These are phyloP conservation scores for Exserohilum rostratum DNA, from an alignment of 2,329 filamentous ascomycete species.

Conservation along the genomic window DNA sequence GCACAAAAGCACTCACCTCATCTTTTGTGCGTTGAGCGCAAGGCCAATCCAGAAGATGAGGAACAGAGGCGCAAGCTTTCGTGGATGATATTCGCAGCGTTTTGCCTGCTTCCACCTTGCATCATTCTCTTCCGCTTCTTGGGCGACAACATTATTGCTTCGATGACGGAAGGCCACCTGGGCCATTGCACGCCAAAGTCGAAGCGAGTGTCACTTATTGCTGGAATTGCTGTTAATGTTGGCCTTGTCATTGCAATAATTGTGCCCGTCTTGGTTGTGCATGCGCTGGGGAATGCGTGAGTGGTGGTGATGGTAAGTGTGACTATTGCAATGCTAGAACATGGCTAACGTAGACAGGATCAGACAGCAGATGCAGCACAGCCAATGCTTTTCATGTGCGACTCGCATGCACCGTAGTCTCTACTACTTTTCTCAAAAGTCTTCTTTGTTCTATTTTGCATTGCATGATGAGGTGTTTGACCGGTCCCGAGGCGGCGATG, in stretches of 20 bases:
- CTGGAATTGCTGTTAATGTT: conserved; percentile 39
- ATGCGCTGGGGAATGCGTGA: conserved; percentile 28
- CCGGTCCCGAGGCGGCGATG: not conserved
- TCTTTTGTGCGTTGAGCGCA: conserved; percentile 38
- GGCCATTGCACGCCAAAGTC: conserved; percentile 34
- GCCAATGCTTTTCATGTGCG: too few species aligned
- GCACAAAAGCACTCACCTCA: conserved; percentile 38
- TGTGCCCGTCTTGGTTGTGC: conserved; percentile 32
- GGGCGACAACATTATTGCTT: conserved; percentile 41
- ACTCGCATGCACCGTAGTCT: too few species aligned
- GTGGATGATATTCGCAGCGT: conserved; percentile 41
- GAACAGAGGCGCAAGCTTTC: conserved; percentile 37
- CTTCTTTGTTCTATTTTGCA: conserved; percentile 9
- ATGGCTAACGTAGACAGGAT: not conserved
- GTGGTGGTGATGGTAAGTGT: not conserved
- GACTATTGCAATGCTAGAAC: too few species aligned
- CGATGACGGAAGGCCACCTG: conserved; percentile 39
- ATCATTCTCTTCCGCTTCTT: conserved; percentile 46
- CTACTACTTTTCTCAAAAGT: not conserved
- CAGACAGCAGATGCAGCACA: not conserved
- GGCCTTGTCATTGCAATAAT: conserved; percentile 28
- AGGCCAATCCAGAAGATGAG: conserved; percentile 30
- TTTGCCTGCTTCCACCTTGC: conserved; percentile 44
- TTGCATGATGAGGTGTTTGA: conserved; percentile 16
- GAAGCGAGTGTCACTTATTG: conserved; percentile 41